phyloP scores from a whole-genome alignment of 1,284 basidiomycete genomes.

The Omphalotus olearius region DNA sequence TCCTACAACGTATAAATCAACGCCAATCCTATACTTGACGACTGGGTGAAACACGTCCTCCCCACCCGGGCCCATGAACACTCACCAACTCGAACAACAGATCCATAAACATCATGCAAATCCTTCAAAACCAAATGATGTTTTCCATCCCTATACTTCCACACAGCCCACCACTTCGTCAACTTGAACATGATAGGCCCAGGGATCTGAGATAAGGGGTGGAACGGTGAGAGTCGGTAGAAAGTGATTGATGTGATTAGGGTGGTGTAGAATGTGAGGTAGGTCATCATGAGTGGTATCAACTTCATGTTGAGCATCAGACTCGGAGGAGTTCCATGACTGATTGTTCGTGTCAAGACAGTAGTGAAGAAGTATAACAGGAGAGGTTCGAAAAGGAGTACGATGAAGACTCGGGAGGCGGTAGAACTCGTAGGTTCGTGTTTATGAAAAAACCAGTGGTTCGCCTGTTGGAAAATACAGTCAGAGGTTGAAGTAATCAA shows the following conservation, averaged over 20 bases:
- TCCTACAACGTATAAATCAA: too few species aligned
- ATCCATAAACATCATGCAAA: conserved; percentile 36
- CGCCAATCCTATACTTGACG: too few species aligned
- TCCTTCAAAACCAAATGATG: conserved; percentile 25
- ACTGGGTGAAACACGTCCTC: too few species aligned
- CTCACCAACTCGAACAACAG: conserved; percentile 34
- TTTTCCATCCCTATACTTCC: conserved; percentile 24
- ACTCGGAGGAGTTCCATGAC: background rate
- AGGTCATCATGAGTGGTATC: conserved; percentile 1
- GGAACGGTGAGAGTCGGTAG: conserved; percentile 41
- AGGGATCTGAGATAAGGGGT: conserved; percentile 38
- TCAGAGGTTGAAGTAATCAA: too few species aligned
- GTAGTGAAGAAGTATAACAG: background rate
- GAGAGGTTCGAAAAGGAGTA: conserved; percentile 7
- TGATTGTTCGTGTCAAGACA: background rate
- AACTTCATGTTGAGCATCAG: background rate
- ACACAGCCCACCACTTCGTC: conserved; percentile 28
- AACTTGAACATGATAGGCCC: conserved; percentile 34
- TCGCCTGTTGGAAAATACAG: background rate
- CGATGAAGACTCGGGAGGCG: background rate
- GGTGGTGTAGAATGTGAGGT: conserved; percentile 9
- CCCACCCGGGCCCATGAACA: too few species aligned
- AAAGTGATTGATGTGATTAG: conserved; percentile 21
- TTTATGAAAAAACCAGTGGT: conserved; percentile 9
- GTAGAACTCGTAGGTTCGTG: conserved; percentile 8